Base-by-base conservation (phyloP, 305 asterid genomes). In the Caryopteris hybrid region DNA sequence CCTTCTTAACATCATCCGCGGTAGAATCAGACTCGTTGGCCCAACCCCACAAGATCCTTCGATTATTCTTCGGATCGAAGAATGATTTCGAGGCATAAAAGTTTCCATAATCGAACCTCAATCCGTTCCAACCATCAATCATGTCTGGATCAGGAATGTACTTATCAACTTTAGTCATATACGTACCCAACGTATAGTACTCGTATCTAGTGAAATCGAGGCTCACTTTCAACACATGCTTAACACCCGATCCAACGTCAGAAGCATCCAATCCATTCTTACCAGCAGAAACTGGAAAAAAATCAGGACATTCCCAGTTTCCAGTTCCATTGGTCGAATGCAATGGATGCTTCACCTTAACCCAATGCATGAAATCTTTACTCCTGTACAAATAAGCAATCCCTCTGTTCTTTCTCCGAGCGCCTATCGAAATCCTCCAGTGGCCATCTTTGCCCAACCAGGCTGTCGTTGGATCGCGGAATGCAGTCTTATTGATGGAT, bases 41-140 rank as follows among this genome's bases (percentile, higher is more conserved):
- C 90, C 90, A 85, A 63, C 79, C 84, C 90, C 90, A 85, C 76
- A 85, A 52, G 31, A 85, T 72, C 62, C 90, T 70, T 13, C 90
- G 46, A 0, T 78, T 64, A 65, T 69, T 78, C 33, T 62, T 61
- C 3, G 80, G 79, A 14, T 85, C 88, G 3, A 56, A 82, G 61
- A 85, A 85, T 0, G 88, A 73, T 41, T 85, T 82, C 0, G 88
- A 85, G 6, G 90, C 90, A 6, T 85, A 85, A 20, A 63, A 85
- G 65, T 80, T 85, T 4, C 90, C 90, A 59, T 82, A 85, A 58
- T 82, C 90, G 10, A 12, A 61, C 61, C 90, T 80, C 51, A 85
- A 64, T 20, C 86, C 88, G 0, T 76, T 72, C 76, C 70, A 70
- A 0, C 86, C 81, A 69, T 85, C 90, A 52, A 80, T 12, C 88